Conservation (phyloP, 306 rosid species). For the Rosa chinensis region DNA sequence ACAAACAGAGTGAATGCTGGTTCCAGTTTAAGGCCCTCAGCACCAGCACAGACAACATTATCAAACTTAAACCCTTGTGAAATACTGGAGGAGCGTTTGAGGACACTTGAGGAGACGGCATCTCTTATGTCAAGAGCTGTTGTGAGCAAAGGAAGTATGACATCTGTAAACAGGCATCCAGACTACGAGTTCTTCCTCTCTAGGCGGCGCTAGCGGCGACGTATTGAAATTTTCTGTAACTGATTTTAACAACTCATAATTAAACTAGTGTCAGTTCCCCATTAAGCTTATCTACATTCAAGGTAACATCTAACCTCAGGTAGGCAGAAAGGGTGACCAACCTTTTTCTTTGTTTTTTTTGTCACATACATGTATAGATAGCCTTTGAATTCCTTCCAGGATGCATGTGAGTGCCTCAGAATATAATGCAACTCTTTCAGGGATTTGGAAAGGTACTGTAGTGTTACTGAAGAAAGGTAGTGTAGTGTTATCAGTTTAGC, state of each 20-base stretch:
- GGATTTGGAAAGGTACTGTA: background rate
- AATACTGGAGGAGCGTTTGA: constrained; percentile 54
- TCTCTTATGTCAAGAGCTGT: constrained; percentile 74
- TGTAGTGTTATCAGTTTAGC: background rate
- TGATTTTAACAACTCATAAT: constrained; percentile 5
- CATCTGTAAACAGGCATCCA: constrained; percentile 58
- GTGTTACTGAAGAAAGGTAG: background rate
- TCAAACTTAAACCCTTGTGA: constrained; percentile 35
- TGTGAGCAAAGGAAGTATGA: constrained; percentile 51
- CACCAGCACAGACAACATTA: constrained; percentile 19
- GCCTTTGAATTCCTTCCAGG: background rate
- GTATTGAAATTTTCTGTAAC: background rate
- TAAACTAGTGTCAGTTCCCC: constrained; percentile 3
- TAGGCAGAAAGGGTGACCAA: constrained; percentile 18
- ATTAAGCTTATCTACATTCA: constrained; percentile 5
- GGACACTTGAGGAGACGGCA: constrained; percentile 73
- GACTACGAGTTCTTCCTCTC: constrained; percentile 81
- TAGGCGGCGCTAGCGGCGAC: constrained; percentile 49
- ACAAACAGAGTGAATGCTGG: constrained; percentile 82
- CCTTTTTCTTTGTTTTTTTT: background rate
- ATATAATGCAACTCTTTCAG: background rate
- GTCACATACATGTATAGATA: background rate
- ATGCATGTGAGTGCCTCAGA: background rate
- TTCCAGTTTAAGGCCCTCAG: constrained; percentile 46
- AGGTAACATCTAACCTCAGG: constrained; percentile 13